Conservation (phyloP, 2,329 filamentous ascomycete genomes). For the Colletotrichum echinochloae region DNA sequence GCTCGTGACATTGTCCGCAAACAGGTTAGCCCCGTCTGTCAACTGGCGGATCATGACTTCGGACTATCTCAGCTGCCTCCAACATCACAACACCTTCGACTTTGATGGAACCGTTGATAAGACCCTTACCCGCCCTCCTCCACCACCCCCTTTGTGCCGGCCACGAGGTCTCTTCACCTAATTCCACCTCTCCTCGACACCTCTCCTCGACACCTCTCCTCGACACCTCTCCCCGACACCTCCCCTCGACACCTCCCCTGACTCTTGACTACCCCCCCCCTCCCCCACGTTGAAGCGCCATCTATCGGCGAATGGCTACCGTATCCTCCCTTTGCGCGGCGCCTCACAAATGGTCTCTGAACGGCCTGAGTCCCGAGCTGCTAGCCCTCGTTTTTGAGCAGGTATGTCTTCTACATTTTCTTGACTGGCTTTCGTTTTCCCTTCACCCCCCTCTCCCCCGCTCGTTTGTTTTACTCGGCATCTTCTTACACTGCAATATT, state of each 20-base stretch:
- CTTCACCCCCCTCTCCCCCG: too few species aligned
- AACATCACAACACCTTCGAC: slow-evolving; percentile 28
- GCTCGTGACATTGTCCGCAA: slow-evolving; percentile 44
- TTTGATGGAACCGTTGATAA: slow-evolving; percentile 41
- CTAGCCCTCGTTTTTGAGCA: slow-evolving; percentile 56
- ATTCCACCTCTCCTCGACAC: slow-evolving; percentile 16
- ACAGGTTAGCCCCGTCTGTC: slow-evolving; percentile 42
- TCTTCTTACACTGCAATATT: slow-evolving; percentile 33
- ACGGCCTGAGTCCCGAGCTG: slow-evolving; percentile 57
- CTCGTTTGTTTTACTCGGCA: neutral
- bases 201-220: slow-evolving; percentile 17
- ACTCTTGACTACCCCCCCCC: slow-evolving; percentile 35
- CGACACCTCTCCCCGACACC: slow-evolving; percentile 17
- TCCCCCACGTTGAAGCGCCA: slow-evolving; percentile 38
- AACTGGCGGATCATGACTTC: slow-evolving; percentile 41
- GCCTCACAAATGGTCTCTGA: slow-evolving; percentile 46
- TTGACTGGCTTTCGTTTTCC: neutral
- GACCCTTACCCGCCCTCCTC: slow-evolving; percentile 14
- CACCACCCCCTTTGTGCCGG: slow-evolving; percentile 18
- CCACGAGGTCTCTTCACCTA: neutral
- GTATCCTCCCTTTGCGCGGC: slow-evolving; percentile 39
- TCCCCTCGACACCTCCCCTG: too few species aligned
- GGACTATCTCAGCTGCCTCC: slow-evolving; percentile 37
- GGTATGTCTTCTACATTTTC: slow-evolving; percentile 45
- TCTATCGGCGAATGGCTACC: slow-evolving; percentile 43